Evolutionary conservation across 805 yeast species (phyloP), one percentile per base, ranked within the genome.

Genomic region (Candida nanaspora): DNA sequence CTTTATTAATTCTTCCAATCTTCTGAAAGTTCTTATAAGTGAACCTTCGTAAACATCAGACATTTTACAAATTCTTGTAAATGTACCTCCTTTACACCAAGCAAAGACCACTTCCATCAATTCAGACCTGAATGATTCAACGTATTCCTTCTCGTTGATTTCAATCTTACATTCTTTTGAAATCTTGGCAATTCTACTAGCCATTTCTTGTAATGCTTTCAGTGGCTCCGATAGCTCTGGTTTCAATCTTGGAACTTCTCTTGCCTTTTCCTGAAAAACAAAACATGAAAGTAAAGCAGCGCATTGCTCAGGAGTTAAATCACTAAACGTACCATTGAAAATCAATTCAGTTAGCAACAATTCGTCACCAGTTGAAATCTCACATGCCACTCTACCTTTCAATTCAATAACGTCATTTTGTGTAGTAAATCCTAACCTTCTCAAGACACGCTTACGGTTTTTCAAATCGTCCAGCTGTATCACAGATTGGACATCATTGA

Each of bases 1-100:
- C 55, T 91, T 78, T 42, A 93, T 68, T 70, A 93, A 73, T 60
- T 93, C 99, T 62, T 93, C 98, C 41, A 93, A 69, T 57, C 98
- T 75, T 62, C 93, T 83, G 69, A 93, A 93, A 79, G 86, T 85
- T 59, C 99, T 80, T 49, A 93, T 91, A 56, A 93, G 72, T 19
- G 95, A 83, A 33, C 99, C 99, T 67, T 93, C 99, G 52, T 91
- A 93, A 34, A 93, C 98, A 57, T 93, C 98, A 0, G 98, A 93
- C 96, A 93, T 88, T 62, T 91, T 91, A 68, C 98, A 91, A 47
- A 93, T 91, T 59, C 91, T 96, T 0, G 97, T 91, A 62, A 93
- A 93, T 0, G 93, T 69, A 6, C 96, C 96, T 16, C 98, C 98
- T 57, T 83, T 82, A 61, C 96, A 87, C 99, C 99, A 93, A 37